phyloP scores from a whole-genome alignment of 2,329 filamentous ascomycete species.

The Madurella mycetomatis region DNA sequence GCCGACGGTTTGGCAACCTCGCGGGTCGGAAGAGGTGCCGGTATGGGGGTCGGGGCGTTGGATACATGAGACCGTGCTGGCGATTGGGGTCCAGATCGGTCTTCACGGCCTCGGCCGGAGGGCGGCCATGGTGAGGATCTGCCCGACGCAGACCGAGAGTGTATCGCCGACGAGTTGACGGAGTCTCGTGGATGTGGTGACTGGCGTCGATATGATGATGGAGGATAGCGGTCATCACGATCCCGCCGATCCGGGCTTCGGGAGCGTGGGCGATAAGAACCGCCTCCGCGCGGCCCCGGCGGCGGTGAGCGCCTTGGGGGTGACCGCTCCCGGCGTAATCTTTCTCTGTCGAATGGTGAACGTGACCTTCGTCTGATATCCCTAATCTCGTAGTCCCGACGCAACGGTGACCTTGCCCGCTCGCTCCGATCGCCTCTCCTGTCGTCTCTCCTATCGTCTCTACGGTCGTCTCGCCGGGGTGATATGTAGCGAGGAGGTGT shows the following conservation, averaged over 20 bases:
- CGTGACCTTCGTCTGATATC: conserved; percentile 49
- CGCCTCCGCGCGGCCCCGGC: conserved; percentile 36
- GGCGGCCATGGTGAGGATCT: conserved; percentile 50
- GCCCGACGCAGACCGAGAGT: conserved; percentile 47
- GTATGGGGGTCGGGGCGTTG: conserved; percentile 10
- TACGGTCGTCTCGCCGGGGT: conserved; percentile 35
- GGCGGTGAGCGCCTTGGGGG: conserved; percentile 37
- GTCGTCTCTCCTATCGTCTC: conserved; percentile 6
- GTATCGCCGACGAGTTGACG: conserved; percentile 46
- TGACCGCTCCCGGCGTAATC: conserved; percentile 35
- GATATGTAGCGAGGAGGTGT: conserved; percentile 36
- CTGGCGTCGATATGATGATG: conserved; percentile 41
- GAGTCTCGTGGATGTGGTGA: conserved; percentile 47
- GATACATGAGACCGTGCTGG: conserved; percentile 34
- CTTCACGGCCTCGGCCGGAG: conserved; percentile 40
- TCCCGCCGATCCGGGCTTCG: conserved; percentile 48
- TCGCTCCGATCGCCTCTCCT: conserved; percentile 26
- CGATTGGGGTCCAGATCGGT: conserved; percentile 45
- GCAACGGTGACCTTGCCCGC: conserved; percentile 35
- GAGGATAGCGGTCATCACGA: conserved; percentile 39
- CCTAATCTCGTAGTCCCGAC: conserved; percentile 37
- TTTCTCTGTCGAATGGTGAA: conserved; percentile 49
- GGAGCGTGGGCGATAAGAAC: conserved; percentile 50
- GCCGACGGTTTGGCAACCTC: conserved; percentile 17
- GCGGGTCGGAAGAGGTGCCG: conserved; percentile 8